Evolutionary conservation across 768 basidiomycete genomes (phyloP).

Genomic region (Naganishia onofrii): DNA sequence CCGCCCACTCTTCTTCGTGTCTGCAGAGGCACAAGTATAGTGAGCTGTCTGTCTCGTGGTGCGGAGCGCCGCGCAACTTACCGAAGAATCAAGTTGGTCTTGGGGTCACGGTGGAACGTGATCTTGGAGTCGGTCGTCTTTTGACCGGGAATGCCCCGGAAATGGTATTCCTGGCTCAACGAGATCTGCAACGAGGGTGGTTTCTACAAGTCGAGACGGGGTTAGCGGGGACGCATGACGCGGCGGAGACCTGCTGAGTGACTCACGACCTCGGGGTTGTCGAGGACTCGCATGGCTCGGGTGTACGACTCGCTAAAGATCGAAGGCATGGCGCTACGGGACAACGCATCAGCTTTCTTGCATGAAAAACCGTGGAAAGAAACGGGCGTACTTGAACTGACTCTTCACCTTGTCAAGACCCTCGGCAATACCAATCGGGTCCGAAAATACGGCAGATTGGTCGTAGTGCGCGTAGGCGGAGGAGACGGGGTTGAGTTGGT

Average conservation of each 20-base stretch:
- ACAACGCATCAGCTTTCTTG: not conserved
- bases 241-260: too few relatives aligned
- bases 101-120: conserved; percentile 46
- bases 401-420: conserved; percentile 37
- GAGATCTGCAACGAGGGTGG: conserved; percentile 47
- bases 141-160: conserved; percentile 35
- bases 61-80: conserved; percentile 33
- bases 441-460: conserved; percentile 42
- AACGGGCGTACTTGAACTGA: conserved; percentile 27
- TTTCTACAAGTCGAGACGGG: conserved; percentile 37
- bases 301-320: conserved; percentile 41
- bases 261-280: conserved; percentile 47
- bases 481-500: conserved; percentile 45
- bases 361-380: not conserved
- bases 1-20: conserved; percentile 48
- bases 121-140: conserved; percentile 47
- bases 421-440: conserved; percentile 47
- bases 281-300: conserved; percentile 40
- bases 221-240: too few relatives aligned
- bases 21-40: conserved; percentile 17
- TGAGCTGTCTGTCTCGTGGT: too few relatives aligned
- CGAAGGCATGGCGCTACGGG: conserved; percentile 38
- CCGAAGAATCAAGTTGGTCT: conserved; percentile 42
- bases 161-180: conserved; percentile 42
- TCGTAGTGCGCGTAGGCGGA: conserved; percentile 43